Base-by-base conservation (phyloP, 176 grass and related monocot genomes). In the Lolium multiflorum region DNA sequence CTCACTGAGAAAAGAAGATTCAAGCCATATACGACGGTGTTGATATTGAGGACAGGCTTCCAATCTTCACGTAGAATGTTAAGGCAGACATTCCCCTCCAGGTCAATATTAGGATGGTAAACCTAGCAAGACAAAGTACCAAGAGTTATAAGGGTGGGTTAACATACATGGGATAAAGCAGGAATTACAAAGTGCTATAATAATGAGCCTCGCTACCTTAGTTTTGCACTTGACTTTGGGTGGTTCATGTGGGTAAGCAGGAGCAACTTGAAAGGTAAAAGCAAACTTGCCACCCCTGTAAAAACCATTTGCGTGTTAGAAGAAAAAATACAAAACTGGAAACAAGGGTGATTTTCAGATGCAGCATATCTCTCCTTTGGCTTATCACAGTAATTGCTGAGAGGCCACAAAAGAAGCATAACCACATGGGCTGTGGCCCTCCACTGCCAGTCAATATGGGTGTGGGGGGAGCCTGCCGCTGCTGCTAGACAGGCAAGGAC, bases 201-300 rank as follows among this genome's bases (percentile, higher is more conserved):
- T 20, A 47, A 31, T 77, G 25, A 51, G 77, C 16, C 37, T 3
- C 6, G 12, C 5, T 87, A 94, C 92, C 92, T 91, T 94, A 38
- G 92, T 94, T 76, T 91, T 94, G 89, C 92, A 94, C 37, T 91
- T 93, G 39, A 93, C 92, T 47, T 93, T 93, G n/a, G 92, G 89
- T 12, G 86, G 92, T 47, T 93, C 92, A 31, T 93, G 92, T 74
- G 92, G 92, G 66, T 93, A 93, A 63, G 92, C 82, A 83, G 82
- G 85, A 80, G 92, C 82, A 17, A 93, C 82, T 65, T 93, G 91
- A 61, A 93, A 92, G 68, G 87, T 97, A 86, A 92, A 97, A 85
- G 73, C 24, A 88, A 96, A 96, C 52, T 82, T 81, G 66, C 89
- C 91, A 80, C 89, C 87, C 41, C 94, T 93, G 66, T 74, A 85